phyloP scores from a whole-genome alignment of 208 protist genomes.

The Trypanosoma grayi region DNA sequence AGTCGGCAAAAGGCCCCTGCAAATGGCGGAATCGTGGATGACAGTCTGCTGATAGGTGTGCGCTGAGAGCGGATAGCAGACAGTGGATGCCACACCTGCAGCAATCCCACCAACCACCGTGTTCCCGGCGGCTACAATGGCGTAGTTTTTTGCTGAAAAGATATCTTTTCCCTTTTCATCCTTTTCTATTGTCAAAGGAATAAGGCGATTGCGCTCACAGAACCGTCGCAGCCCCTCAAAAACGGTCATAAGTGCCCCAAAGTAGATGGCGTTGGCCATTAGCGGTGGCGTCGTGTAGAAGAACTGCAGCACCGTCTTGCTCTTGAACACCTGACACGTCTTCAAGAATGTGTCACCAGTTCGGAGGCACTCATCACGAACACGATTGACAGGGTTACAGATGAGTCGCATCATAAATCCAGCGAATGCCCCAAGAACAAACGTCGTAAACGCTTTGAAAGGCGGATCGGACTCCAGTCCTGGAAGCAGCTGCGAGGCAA shows the following conservation, averaged over 20 bases:
- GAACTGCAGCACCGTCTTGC: conserved; percentile 87
- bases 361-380: conserved; percentile 76
- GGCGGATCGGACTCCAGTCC: conserved; percentile 58
- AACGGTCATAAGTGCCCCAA: conserved; percentile 78
- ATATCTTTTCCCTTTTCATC: conserved; percentile 29
- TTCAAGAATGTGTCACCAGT: conserved; percentile 55
- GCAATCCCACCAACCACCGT: conserved; percentile 71
- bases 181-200: conserved; percentile 15
- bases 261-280: conserved; percentile 86
- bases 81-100: conserved; percentile 76
- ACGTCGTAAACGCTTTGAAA: conserved; percentile 78
- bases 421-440: conserved; percentile 69
- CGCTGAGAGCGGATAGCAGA: conserved; percentile 85
- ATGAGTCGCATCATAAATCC: conserved; percentile 86
- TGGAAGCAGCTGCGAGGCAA: conserved; percentile 63
- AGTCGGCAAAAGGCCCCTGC: conserved; percentile 71
- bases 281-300: conserved; percentile 84
- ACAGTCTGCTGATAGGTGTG: conserved; percentile 89
- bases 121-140: conserved; percentile 50
- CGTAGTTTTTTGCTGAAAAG: conserved; percentile 64
- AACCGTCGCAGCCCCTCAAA: conserved; percentile 90
- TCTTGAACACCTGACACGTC: conserved; percentile 54
- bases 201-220: conserved; percentile 60
- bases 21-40: conserved; percentile 89
- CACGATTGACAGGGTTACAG: conserved; percentile 82